Evolutionary conservation across 306 rosid genomes (phyloP).

Genomic region (Quercus agrifolia): DNA sequence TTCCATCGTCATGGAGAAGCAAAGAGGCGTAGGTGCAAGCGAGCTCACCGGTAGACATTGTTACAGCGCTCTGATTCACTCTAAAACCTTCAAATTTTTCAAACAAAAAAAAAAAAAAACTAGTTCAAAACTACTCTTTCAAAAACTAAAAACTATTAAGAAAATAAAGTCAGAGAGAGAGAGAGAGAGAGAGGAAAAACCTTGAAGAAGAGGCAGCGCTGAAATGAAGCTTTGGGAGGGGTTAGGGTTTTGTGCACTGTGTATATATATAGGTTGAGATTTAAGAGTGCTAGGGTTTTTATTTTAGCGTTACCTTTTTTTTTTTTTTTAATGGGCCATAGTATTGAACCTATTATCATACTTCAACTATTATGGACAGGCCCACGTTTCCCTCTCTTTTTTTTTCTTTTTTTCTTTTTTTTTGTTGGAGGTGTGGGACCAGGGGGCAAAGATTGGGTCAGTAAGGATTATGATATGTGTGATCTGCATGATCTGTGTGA

Average conservation of each 20-base stretch:
- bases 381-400: too few species aligned
- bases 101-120: too few species aligned
- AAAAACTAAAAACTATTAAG: too few species aligned
- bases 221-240: not conserved
- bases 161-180: not conserved
- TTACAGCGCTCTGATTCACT: not conserved
- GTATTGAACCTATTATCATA: not conserved
- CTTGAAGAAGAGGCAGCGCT: not conserved
- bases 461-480: too few species aligned
- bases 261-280: not conserved
- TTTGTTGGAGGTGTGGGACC: too few species aligned
- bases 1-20: constrained; percentile 67
- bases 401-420: too few species aligned
- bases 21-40: constrained; percentile 57
- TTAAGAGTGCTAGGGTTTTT: constrained; percentile 14
- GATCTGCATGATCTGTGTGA: too few species aligned
- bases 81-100: not conserved
- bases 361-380: too few species aligned
- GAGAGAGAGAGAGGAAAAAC: not conserved
- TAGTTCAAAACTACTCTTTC: not conserved
- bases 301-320: not conserved
- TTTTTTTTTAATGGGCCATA: not conserved
- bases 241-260: not conserved
- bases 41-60: constrained; percentile 53
- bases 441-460: too few species aligned